Percentiles rank a stretch among this genome's conserved stretches.
Evolutionary conservation across 208 protist species (phyloP).

Genomic region (Crithidia brevicula): DNA sequence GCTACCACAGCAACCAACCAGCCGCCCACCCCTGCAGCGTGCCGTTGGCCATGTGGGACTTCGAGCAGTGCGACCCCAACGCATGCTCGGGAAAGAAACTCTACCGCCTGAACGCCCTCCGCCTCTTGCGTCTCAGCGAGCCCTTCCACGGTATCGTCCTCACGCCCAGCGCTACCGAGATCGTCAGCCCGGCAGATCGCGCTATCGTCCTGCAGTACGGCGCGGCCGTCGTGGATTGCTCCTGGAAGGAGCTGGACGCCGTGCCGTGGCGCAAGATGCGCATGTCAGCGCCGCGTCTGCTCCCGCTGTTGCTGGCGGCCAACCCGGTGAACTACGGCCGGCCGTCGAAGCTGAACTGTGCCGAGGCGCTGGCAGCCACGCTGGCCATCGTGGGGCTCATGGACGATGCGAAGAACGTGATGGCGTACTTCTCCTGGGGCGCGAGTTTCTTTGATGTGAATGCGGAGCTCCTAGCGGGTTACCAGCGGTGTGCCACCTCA

Average conservation of each 20-base stretch:
- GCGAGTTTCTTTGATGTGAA: slow-evolving; percentile 97
- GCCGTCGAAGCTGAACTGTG: slow-evolving; percentile 98
- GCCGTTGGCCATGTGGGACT: slow-evolving; percentile 98
- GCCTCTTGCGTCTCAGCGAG: slow-evolving; percentile 85
- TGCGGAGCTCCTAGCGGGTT: slow-evolving; percentile 92
- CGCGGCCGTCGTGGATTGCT: slow-evolving; percentile 99
- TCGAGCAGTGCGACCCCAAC: slow-evolving; percentile 98
- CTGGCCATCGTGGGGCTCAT: slow-evolving; percentile 95
- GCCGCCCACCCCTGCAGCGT: slow-evolving; percentile 74
- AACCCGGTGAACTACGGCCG: slow-evolving; percentile 99
- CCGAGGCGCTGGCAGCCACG: slow-evolving; percentile 96
- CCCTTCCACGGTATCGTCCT: slow-evolving; percentile 96
- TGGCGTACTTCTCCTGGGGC: slow-evolving; percentile 98
- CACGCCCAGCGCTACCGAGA: slow-evolving; percentile 91
- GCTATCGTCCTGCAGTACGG: slow-evolving; percentile 89
- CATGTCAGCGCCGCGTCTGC: slow-evolving; percentile 84
- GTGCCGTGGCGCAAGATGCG: slow-evolving; percentile 96
- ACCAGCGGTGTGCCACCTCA: slow-evolving; percentile 59
- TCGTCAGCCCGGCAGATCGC: slow-evolving; percentile 95
- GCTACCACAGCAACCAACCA: slow-evolving; percentile 44
- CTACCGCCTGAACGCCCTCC: slow-evolving; percentile 89
- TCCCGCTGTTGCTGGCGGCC: slow-evolving; percentile 98
- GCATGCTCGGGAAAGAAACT: slow-evolving; percentile 98
- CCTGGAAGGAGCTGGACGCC: slow-evolving; percentile 96
- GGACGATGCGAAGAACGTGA: slow-evolving; percentile 90